phyloP scores from a whole-genome alignment of 805 yeast genomes.

The Starmera dryadoides region DNA sequence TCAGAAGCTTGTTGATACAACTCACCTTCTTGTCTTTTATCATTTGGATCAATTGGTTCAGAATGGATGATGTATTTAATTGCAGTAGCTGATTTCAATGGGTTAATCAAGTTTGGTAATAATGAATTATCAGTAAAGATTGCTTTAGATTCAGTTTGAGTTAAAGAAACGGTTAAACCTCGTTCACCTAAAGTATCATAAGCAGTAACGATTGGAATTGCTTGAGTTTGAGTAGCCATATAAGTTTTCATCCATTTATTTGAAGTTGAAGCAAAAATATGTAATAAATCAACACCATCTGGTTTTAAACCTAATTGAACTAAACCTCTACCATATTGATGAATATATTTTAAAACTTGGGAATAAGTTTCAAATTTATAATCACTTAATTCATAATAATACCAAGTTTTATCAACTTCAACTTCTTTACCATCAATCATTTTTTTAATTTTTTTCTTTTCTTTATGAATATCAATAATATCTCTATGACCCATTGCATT shows the following conservation, averaged over 20 bases:
- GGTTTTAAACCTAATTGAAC: slow-evolving; percentile 66
- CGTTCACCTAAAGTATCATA: slow-evolving; percentile 91
- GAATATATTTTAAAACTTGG: slow-evolving; percentile 43
- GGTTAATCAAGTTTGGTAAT: slow-evolving; percentile 58
- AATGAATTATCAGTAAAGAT: slow-evolving; percentile 80
- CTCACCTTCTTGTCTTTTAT: slow-evolving; percentile 57
- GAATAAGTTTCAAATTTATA: slow-evolving; percentile 61
- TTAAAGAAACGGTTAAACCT: slow-evolving; percentile 80
- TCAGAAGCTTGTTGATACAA: slow-evolving; percentile 48
- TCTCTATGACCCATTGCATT: slow-evolving; percentile 76
- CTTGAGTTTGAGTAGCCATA: slow-evolving; percentile 69
- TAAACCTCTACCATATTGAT: slow-evolving; percentile 67
- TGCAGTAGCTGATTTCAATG: slow-evolving; percentile 54
- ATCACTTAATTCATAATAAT: slow-evolving; percentile 68
- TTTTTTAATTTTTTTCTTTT: slow-evolving; percentile 68
- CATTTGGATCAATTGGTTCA: slow-evolving; percentile 53
- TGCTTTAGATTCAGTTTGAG: slow-evolving; percentile 72
- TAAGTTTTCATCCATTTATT: slow-evolving; percentile 87
- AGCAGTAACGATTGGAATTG: slow-evolving; percentile 87
- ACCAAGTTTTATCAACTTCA: slow-evolving; percentile 81
- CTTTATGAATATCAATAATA: slow-evolving; percentile 64
- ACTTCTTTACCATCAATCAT: slow-evolving; percentile 67
- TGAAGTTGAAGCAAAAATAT: slow-evolving; percentile 84
- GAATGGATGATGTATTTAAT: slow-evolving; percentile 68
- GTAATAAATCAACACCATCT: slow-evolving; percentile 52